A percentile compares a stretch with the other conserved stretches of the same genome.
Evolutionary conservation across 306 rosid species (phyloP).

Genomic region (Cicer bijugum): DNA sequence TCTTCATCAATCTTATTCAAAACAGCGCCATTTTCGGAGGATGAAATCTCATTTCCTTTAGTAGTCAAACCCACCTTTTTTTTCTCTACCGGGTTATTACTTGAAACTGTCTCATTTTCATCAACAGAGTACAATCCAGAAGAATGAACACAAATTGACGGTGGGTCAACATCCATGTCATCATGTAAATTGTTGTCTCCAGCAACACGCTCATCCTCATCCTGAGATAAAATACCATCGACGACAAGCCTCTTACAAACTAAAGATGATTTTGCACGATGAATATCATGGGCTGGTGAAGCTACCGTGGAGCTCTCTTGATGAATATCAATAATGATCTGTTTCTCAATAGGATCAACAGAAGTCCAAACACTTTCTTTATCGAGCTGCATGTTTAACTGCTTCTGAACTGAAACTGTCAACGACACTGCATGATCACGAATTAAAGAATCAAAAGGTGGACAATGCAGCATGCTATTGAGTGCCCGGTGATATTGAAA

Average conservation of each 20-base stretch:
- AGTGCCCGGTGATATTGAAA: constrained; percentile 72
- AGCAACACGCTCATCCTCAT: constrained; percentile 24
- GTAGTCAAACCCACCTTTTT: constrained; percentile 36
- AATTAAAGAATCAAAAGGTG: constrained; percentile 83
- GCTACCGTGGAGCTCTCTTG: constrained; percentile 38
- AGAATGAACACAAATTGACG: constrained; percentile 54
- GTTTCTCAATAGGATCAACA: constrained; percentile 42
- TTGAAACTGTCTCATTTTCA: constrained; percentile 63
- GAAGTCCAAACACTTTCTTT: constrained; percentile 48
- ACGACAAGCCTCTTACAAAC: constrained; percentile 27
- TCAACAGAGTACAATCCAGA: constrained; percentile 56
- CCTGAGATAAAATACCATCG: constrained; percentile 25
- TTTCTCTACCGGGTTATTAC: constrained; percentile 37
- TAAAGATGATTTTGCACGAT: not conserved
- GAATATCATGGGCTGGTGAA: constrained; percentile 24
- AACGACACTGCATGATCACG: constrained; percentile 80
- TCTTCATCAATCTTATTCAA: constrained; percentile 33
- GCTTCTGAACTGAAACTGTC: constrained; percentile 74
- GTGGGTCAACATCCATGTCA: constrained; percentile 69
- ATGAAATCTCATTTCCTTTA: constrained; percentile 45
- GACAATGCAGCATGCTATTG: constrained; percentile 65
- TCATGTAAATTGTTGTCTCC: constrained; percentile 50
- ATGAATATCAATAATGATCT: constrained; percentile 34
- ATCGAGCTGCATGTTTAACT: constrained; percentile 55
- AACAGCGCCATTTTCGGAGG: constrained; percentile 44